Percentiles rank a stretch among this genome's conserved stretches.
Conservation (phyloP, 768 basidiomycete species). For the Coprinopsis sp. region DNA sequence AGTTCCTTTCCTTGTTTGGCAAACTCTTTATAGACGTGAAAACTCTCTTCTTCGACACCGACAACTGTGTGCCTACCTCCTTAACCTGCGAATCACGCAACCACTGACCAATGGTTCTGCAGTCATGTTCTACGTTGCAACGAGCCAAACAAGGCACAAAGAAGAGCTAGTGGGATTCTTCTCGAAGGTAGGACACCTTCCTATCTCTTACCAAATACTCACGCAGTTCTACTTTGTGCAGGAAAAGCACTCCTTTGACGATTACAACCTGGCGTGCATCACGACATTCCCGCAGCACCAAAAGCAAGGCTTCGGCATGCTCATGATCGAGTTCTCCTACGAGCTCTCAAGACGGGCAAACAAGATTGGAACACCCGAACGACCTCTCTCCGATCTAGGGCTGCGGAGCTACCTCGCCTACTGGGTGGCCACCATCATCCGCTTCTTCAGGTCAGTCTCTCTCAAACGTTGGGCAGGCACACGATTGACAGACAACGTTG, state of each 20-base stretch:
- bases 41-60: slow-evolving; percentile 87
- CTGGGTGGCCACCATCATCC: slow-evolving; percentile 80
- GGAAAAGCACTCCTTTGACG: slow-evolving; percentile 96
- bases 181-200: slow-evolving; percentile 43
- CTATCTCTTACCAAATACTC: not conserved
- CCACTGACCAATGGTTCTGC: no score
- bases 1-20: slow-evolving; percentile 92
- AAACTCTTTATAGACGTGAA: slow-evolving; percentile 99
- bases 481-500: not conserved
- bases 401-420: slow-evolving; percentile 85
- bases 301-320: slow-evolving; percentile 84
- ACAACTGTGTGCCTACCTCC: slow-evolving; percentile 57
- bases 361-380: slow-evolving; percentile 88
- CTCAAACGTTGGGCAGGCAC: not conserved
- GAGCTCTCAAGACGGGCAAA: slow-evolving; percentile 79
- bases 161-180: slow-evolving; percentile 80
- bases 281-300: slow-evolving; percentile 94
- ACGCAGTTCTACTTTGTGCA: slow-evolving; percentile 24
- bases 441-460: slow-evolving; percentile 68
- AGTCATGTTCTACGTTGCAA: slow-evolving; percentile 92
- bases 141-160: slow-evolving; percentile 64
- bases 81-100: no score
- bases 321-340: slow-evolving; percentile 98
- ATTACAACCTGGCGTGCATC: slow-evolving; percentile 96
- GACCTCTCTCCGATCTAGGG: slow-evolving; percentile 91